Evolutionary conservation across 768 basidiomycete genomes (phyloP).

Genomic region (Pleurotus eryngii): DNA sequence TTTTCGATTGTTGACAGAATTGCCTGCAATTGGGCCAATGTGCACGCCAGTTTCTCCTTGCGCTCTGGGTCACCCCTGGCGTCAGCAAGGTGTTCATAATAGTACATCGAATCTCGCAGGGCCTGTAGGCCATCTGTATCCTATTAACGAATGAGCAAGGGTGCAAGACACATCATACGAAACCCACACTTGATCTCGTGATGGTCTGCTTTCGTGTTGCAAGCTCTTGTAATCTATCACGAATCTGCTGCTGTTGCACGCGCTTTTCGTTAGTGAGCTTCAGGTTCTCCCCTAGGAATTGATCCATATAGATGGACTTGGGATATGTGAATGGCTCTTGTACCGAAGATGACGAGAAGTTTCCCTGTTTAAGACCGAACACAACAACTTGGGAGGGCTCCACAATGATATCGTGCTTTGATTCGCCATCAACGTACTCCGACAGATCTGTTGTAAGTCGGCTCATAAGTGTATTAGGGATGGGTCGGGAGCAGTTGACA

Average conservation of each 20-base stretch:
- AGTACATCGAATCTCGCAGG: slow-evolving; percentile 59
- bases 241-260: slow-evolving; percentile 33
- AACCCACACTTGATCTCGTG: slow-evolving; percentile 53
- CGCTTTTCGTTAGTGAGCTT: slow-evolving; percentile 39
- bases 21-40: slow-evolving; percentile 48
- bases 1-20: slow-evolving; percentile 50
- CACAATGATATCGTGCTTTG: slow-evolving; percentile 55
- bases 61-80: slow-evolving; percentile 46
- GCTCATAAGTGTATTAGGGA: slow-evolving; percentile 55
- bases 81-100: slow-evolving; percentile 67
- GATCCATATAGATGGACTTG: slow-evolving; percentile 65
- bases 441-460: slow-evolving; percentile 45
- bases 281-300: slow-evolving; percentile 60
- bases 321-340: slow-evolving; percentile 57
- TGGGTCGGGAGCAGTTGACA: slow-evolving; percentile 34
- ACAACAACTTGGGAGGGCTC: slow-evolving; percentile 61
- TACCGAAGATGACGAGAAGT: slow-evolving; percentile 17
- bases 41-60: slow-evolving; percentile 35
- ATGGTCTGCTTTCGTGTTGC: slow-evolving; percentile 43
- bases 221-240: slow-evolving; percentile 46
- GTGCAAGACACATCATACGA: neutral
- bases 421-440: slow-evolving; percentile 23
- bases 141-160: neutral
- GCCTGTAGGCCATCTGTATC: slow-evolving; percentile 37
- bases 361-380: slow-evolving; percentile 20